Percentiles rank a stretch among this genome's conserved stretches.
Conservation (phyloP, 23 red algal species). For the Gracilariopsis chorda region DNA sequence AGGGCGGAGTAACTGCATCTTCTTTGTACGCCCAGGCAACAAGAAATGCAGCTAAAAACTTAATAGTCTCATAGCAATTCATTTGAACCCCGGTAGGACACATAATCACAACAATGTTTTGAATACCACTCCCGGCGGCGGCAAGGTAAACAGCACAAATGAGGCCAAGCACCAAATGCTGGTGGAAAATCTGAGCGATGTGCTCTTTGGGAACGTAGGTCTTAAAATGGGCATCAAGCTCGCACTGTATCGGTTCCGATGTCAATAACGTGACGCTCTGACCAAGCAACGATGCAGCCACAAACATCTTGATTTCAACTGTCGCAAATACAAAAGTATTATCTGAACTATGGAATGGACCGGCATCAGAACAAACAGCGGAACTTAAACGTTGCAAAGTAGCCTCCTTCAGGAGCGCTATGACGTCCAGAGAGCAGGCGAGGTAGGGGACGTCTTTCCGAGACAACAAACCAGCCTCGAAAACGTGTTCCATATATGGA, state of each 20-base stretch:
- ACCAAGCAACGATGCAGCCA: background rate
- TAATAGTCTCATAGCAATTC: no score
- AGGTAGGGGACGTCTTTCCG: background rate
- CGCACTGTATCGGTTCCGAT: background rate
- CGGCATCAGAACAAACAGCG: background rate
- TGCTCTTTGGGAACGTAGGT: background rate
- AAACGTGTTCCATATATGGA: background rate
- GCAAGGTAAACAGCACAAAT: background rate
- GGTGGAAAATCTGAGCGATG: conserved; percentile 7
- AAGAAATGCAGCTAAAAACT: no score
- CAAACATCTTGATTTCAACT: conserved; percentile 5
- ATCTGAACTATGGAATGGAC: background rate
- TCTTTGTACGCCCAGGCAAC: no score
- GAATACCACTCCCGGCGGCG: background rate
- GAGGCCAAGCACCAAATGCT: background rate
- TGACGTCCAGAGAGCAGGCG: background rate
- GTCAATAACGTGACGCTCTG: background rate
- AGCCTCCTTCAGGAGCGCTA: background rate
- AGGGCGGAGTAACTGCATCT: no score
- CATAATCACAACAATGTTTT: no score
- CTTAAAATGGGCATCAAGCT: background rate
- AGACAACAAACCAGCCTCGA: conserved; percentile 12
- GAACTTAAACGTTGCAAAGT: background rate
- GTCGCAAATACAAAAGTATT: background rate
- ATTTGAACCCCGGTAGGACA: no score